Conservation (phyloP, 495 filamentous ascomycete genomes). For the Amorphotheca resinae region DNA sequence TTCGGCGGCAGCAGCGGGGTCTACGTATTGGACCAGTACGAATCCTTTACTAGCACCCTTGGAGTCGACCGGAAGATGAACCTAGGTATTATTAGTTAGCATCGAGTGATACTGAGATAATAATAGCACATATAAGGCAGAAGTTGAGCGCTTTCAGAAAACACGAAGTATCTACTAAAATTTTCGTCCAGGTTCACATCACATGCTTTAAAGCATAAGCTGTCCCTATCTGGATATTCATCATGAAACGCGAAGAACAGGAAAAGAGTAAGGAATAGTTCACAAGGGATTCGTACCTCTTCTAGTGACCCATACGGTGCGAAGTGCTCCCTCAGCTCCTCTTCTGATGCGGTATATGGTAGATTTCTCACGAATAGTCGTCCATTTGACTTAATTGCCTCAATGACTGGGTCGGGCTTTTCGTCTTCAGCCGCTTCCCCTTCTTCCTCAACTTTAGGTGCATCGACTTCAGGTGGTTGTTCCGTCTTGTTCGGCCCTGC, state of each 20-base stretch:
- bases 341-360: slow-evolving; percentile 64
- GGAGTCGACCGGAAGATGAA: slow-evolving; percentile 66
- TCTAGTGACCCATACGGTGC: slow-evolving; percentile 56
- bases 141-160: slow-evolving; percentile 23
- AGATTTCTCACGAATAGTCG: slow-evolving; percentile 85
- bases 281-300: slow-evolving; percentile 86
- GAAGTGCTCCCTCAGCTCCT: slow-evolving; percentile 64
- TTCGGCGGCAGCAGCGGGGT: slow-evolving; percentile 56
- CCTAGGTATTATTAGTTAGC: slow-evolving; percentile 38
- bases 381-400: slow-evolving; percentile 42
- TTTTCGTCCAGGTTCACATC: slow-evolving; percentile 47
- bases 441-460: slow-evolving; percentile 6
- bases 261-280: slow-evolving; percentile 3
- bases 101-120: slow-evolving; percentile 4
- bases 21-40: slow-evolving; percentile 66
- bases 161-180: slow-evolving; percentile 52
- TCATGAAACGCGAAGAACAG: slow-evolving; percentile 46
- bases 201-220: slow-evolving; percentile 60
- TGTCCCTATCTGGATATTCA: slow-evolving; percentile 99
- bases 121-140: neutral
- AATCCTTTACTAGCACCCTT: slow-evolving; percentile 69
- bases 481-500: neutral
- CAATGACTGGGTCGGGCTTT: slow-evolving; percentile 24
- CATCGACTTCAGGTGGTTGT: neutral
- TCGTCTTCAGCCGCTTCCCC: slow-evolving; percentile 21